These are phyloP conservation scores for Aspergillus tubingensis DNA, from an alignment of 2,329 filamentous ascomycete species.

Conservation along the genomic window DNA sequence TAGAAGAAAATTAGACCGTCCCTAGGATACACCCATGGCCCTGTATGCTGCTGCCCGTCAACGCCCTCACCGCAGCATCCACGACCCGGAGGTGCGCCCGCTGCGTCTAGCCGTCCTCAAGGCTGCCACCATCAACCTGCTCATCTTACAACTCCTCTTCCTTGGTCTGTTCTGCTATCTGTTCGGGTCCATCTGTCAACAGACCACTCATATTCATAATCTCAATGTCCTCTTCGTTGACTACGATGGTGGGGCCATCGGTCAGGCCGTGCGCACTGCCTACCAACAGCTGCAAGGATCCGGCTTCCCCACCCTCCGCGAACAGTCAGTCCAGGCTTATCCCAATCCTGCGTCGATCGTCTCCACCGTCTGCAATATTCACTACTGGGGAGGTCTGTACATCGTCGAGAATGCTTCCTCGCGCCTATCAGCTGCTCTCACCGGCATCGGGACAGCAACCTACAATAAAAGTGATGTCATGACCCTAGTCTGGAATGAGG, in stretches of 20 bases:
- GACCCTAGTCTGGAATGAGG: conserved; percentile 50
- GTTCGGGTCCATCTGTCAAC: conserved; percentile 42
- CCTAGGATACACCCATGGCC: background rate
- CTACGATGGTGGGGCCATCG: conserved; percentile 42
- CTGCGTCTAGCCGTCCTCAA: conserved; percentile 17
- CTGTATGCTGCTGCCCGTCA: conserved; percentile 6
- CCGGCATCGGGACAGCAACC: conserved; percentile 30
- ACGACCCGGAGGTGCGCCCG: conserved; percentile 8
- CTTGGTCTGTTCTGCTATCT: conserved; percentile 39
- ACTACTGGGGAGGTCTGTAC: conserved; percentile 42
- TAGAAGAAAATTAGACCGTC: background rate
- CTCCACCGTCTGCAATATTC: conserved; percentile 34
- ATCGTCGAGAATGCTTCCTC: conserved; percentile 38
- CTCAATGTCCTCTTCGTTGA: conserved; percentile 41
- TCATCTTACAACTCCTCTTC: conserved; percentile 41
- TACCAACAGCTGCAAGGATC: conserved; percentile 32
- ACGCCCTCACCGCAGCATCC: conserved; percentile 6
- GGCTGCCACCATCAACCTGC: conserved; percentile 28
- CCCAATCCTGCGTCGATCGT: conserved; percentile 22
- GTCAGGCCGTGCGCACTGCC: conserved; percentile 33
- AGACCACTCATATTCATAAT: conserved; percentile 34
- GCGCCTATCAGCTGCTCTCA: conserved; percentile 39
- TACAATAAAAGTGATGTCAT: conserved; percentile 43
- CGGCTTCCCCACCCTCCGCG: conserved; percentile 35
- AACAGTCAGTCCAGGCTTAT: conserved; percentile 22